These are phyloP conservation scores for Isatis lusitanica DNA, from an alignment of 441 rosid species.

Conservation along the genomic window DNA sequence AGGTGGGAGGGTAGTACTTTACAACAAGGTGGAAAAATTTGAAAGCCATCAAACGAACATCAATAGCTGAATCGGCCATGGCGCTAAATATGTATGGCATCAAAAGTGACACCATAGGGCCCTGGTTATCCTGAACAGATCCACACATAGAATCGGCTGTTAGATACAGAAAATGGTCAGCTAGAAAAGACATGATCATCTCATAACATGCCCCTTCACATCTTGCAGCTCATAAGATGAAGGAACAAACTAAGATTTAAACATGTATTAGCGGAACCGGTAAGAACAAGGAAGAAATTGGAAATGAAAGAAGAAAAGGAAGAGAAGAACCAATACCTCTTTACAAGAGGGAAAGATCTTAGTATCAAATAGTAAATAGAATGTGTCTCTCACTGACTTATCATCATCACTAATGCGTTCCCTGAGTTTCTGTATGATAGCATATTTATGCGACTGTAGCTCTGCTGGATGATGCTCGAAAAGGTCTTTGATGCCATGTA, in stretches of 20 bases:
- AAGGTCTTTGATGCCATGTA: slow-evolving; percentile 72
- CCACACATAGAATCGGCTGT: slow-evolving; percentile 36
- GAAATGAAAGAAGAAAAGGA: background rate
- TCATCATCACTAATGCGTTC: slow-evolving; percentile 71
- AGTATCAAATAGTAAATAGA: slow-evolving; percentile 61
- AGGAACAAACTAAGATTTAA: background rate
- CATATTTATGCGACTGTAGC: slow-evolving; percentile 56
- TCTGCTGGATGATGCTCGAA: slow-evolving; percentile 64
- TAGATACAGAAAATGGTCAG: background rate
- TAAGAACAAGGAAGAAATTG: background rate
- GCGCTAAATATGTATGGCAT: slow-evolving; percentile 83
- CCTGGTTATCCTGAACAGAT: slow-evolving; percentile 69
- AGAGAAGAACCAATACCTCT: slow-evolving; percentile 55
- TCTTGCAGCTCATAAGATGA: background rate
- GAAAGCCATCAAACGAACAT: slow-evolving; percentile 93
- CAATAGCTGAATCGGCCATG: slow-evolving; percentile 75
- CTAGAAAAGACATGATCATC: background rate
- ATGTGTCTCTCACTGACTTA: slow-evolving; percentile 56
- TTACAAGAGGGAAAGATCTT: slow-evolving; percentile 67
- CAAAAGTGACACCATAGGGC: slow-evolving; percentile 63
- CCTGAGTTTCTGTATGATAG: slow-evolving; percentile 63
- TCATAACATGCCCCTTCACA: background rate
- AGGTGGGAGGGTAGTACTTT: slow-evolving; percentile 61
- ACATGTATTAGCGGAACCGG: background rate
- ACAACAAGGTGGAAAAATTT: slow-evolving; percentile 69